These are phyloP conservation scores for Colletotrichum plurivorum DNA, from an alignment of 2,329 filamentous ascomycete genomes.

Conservation along the genomic window DNA sequence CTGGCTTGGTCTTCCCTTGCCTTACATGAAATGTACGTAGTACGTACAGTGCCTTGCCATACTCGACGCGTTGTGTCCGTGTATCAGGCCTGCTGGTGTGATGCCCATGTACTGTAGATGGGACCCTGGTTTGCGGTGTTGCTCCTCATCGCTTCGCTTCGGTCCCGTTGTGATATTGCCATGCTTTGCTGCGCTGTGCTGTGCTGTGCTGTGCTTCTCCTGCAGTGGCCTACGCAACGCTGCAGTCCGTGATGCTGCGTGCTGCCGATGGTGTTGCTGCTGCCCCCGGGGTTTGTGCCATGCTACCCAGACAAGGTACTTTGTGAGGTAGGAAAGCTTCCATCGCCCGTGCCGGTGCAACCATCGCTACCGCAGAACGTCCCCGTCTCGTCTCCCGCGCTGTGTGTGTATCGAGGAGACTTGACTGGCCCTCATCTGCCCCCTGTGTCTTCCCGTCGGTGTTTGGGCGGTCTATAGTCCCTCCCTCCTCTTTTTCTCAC, in stretches of 20 bases:
- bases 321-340: neutral
- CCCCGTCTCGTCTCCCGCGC: conserved; percentile 18
- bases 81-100: neutral
- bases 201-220: neutral
- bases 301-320: too few species aligned
- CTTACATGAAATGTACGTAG: conserved; percentile 32
- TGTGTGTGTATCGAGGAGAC: conserved; percentile 5
- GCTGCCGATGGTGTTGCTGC: conserved; percentile 13
- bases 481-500: neutral
- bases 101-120: neutral
- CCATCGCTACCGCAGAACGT: conserved; percentile 7
- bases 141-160: neutral
- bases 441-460: conserved; percentile 10
- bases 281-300: conserved; percentile 3
- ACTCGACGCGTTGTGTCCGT: neutral
- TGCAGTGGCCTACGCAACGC: neutral
- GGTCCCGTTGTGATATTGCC: conserved; percentile 13
- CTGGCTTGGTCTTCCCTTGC: conserved; percentile 10
- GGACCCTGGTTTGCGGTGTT: conserved; percentile 4
- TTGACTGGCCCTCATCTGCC: conserved; percentile 15
- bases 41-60: conserved; percentile 24
- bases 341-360: conserved; percentile 30
- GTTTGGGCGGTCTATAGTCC: neutral
- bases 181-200: neutral
- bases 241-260: conserved; percentile 16